Evolutionary conservation across 148 eudicot species (phyloP).

Genomic region (Polygonum maritimum): DNA sequence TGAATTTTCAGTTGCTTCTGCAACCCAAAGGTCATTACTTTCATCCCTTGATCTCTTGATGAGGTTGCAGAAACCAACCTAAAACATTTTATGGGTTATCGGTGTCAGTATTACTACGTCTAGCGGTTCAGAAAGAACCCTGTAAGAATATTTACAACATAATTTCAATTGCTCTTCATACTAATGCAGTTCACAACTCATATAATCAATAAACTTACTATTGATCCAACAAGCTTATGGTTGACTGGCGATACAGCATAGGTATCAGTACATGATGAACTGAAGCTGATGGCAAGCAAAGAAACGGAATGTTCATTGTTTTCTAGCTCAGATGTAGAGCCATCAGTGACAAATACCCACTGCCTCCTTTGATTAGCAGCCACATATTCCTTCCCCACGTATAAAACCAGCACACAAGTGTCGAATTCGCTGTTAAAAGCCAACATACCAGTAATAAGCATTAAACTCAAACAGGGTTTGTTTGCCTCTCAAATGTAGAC

Average conservation of each 20-base stretch:
- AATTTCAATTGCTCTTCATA: not conserved
- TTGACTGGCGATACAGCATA: slow-evolving; percentile 54
- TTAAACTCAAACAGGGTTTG: not conserved
- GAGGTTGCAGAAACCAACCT: slow-evolving; percentile 88
- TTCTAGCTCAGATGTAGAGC: slow-evolving; percentile 34
- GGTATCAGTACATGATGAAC: slow-evolving; percentile 35
- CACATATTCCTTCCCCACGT: slow-evolving; percentile 64
- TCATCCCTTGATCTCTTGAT: slow-evolving; percentile 64
- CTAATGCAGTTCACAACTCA: not conserved
- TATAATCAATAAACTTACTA: slow-evolving; percentile 34
- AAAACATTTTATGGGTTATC: not conserved
- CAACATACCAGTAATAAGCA: slow-evolving; percentile 16
- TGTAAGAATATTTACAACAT: not conserved
- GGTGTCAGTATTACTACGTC: not conserved
- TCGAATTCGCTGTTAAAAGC: slow-evolving; percentile 70
- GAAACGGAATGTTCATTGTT: slow-evolving; percentile 25
- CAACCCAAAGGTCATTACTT: slow-evolving; percentile 70
- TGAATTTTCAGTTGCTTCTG: slow-evolving; percentile 85
- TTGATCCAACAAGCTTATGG: slow-evolving; percentile 63
- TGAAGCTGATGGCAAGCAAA: slow-evolving; percentile 78
- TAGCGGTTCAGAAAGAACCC: slow-evolving; percentile 3
- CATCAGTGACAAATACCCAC: slow-evolving; percentile 93
- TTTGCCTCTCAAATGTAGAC: not conserved
- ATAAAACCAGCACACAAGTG: slow-evolving; percentile 59
- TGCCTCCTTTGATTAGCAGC: slow-evolving; percentile 60